Base-by-base conservation (phyloP, 352 stramenopile species). In the Globisporangium apiculatum region DNA sequence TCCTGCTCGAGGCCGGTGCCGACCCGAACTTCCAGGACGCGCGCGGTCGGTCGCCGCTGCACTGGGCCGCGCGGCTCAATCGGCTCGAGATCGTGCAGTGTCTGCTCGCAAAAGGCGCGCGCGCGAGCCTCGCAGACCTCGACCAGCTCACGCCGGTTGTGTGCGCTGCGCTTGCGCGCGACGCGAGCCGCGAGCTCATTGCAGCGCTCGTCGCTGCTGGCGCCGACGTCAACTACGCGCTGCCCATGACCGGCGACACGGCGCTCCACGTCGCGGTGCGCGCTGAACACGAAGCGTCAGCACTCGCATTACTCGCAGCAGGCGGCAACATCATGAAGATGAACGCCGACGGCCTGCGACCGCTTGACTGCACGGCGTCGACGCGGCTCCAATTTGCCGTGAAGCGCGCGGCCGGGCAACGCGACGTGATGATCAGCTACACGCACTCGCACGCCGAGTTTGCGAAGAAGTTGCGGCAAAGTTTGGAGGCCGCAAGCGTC, bases 371-470 rank as follows among this genome's bases (percentile, higher is more conserved):
- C 49, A 91, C 84, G 0, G 90, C 76, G 5, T 87, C 79, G 6
- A 92, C 84, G 4, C 76, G 76, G 51, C 67, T 94, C 6, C 67
- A 86, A n/a, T 94, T 86, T 41, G 83, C 85, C 36, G 80, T 94
- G 48, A 94, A 94, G 64, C 78, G 69, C 14, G 83, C 82, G n/a
- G 84, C 82, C 1, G 84, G 84, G 0, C 73, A 87, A 37, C 78
- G 84, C 0, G 84, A 94, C 40, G 84, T 91, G 9, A 92, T 94
- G 84, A 92, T 94, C 62, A 94, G 84, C 67, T 92, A 94, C 66
- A 94, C 84, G 36, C 84, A 94, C 59, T 86, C 84, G 38, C 84
- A 94, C 58, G 66, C 68, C 6, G 80, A 91, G 66, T 91, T 94
- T 68, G 83, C 82, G 11, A 86, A 79, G 50, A 92, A 92, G 53